Evolutionary conservation across 1,139 yeast species (phyloP), one percentile per base, ranked within the genome.

Genomic region (Pichia cactophila): DNA sequence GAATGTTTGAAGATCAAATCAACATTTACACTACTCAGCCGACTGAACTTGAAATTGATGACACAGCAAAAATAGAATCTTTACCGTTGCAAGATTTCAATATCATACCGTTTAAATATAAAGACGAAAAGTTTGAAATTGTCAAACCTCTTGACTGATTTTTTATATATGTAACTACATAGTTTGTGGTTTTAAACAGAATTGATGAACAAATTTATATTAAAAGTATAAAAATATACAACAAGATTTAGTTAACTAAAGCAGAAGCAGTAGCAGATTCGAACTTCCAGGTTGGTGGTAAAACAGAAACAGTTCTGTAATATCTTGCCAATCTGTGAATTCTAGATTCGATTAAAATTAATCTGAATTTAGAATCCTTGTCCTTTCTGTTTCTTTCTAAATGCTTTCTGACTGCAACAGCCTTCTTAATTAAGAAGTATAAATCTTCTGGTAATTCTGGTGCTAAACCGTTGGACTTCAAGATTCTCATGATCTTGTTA

Each of bases 261-360:
- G 99, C 95, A 71, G 98, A 92, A 72, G 99, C 99, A 72, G 98
- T 94, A 73, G 98, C 95, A 66, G 98, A 90, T 81, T 92, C 98
- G 95, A 86, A 92, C 83, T 92, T 92, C 97, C 97, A 92, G 92
- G 86, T 89, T 74, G 98, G 97, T 69, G 98, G 97, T 72, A 92
- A 86, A 70, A 92, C 97, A 72, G 95, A 81, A 68, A 88, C 95
- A 69, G 96, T 87, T 88, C 96, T 90, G 96, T 92, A 92, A 94
- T 92, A 92, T 83, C 99, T 88, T 67, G 98, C 96, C 75, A 92
- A 87, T 86, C 99, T 92, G 95, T 92, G 99, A 81, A 92, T 92
- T 88, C 98, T 89, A 62, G 97, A 90, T 81, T 92, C 99, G 74
- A 94, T 89, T 78, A 92, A 86, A 92, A 92, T 92, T 73, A 92